phyloP scores from a whole-genome alignment of 331 rosid genomes.

The Ulmus americana region DNA sequence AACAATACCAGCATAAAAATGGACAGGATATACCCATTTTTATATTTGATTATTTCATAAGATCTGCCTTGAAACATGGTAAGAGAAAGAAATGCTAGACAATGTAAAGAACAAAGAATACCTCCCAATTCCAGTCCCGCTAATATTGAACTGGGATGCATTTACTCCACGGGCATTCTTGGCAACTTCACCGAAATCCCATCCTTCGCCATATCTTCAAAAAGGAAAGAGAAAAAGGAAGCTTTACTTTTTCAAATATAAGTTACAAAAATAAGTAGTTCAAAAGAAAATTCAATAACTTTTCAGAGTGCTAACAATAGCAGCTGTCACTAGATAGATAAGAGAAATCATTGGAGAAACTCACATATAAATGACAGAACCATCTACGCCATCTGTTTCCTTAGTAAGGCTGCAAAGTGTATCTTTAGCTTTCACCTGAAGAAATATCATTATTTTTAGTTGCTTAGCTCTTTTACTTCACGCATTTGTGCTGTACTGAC shows the following conservation, averaged over 20 bases:
- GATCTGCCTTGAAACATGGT: conserved; percentile 3
- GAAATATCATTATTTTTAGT: conserved; percentile 25
- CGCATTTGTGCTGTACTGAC: conserved; percentile 15
- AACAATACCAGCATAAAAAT: background rate
- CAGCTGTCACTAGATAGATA: background rate
- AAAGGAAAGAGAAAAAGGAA: background rate
- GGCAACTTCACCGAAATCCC: conserved; percentile 98
- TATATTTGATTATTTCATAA: background rate
- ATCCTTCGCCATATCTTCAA: conserved; percentile 93
- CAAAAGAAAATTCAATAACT: conserved; percentile 9
- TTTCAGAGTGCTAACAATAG: conserved; percentile 3
- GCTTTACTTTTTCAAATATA: background rate
- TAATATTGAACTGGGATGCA: conserved; percentile 82
- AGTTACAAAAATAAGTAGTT: conserved; percentile 23
- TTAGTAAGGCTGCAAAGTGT: conserved; percentile 48
- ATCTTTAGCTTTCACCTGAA: conserved; percentile 63
- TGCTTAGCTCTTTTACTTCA: conserved; percentile 12
- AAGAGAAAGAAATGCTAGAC: conserved; percentile 13
- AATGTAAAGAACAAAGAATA: conserved; percentile 29
- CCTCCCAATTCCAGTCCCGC: conserved; percentile 89
- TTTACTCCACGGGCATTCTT: conserved; percentile 83
- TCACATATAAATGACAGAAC: conserved; percentile 83
- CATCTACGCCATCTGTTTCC: conserved; percentile 72
- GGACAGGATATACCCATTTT: background rate
- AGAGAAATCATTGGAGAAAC: conserved; percentile 20